phyloP scores from a whole-genome alignment of 108 stramenopile genomes.

The Fragilariopsis cylindrus region DNA sequence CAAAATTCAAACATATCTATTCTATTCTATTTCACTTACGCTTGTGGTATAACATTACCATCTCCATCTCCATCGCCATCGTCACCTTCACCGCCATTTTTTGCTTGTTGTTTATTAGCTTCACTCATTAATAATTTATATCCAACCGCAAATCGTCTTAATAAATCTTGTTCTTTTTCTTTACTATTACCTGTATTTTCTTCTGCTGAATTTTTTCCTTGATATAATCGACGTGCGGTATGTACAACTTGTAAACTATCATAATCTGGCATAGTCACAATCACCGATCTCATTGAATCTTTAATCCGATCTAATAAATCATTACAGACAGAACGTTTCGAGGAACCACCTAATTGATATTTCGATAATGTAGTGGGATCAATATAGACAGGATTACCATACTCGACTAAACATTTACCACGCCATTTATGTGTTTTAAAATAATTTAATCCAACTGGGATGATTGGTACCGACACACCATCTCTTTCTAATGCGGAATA shows the following conservation, averaged over 20 bases:
- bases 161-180: slow-evolving; percentile 89
- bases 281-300: slow-evolving; percentile 91
- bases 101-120: not conserved
- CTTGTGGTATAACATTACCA: slow-evolving; percentile 55
- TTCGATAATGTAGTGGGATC: slow-evolving; percentile 66
- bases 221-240: slow-evolving; percentile 91
- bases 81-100: not conserved
- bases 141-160: slow-evolving; percentile 91
- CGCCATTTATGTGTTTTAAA: slow-evolving; percentile 94
- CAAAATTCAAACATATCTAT: no score
- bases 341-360: slow-evolving; percentile 68
- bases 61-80: no score
- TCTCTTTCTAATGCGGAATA: slow-evolving; percentile 90
- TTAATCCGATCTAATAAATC: slow-evolving; percentile 80
- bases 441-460: slow-evolving; percentile 98
- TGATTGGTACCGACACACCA: slow-evolving; percentile 90
- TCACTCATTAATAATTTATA: slow-evolving; percentile 75
- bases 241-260: slow-evolving; percentile 90
- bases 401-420: slow-evolving; percentile 87
- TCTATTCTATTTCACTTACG: slow-evolving; percentile 33
- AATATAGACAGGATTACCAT: slow-evolving; percentile 79
- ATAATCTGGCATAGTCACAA: slow-evolving; percentile 95
- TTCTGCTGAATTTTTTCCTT: slow-evolving; percentile 48
- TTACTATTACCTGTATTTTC: slow-evolving; percentile 1
- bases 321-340: slow-evolving; percentile 79